These are phyloP conservation scores for Starmera caribaea DNA, from an alignment of 805 yeast species.

Conservation along the genomic window DNA sequence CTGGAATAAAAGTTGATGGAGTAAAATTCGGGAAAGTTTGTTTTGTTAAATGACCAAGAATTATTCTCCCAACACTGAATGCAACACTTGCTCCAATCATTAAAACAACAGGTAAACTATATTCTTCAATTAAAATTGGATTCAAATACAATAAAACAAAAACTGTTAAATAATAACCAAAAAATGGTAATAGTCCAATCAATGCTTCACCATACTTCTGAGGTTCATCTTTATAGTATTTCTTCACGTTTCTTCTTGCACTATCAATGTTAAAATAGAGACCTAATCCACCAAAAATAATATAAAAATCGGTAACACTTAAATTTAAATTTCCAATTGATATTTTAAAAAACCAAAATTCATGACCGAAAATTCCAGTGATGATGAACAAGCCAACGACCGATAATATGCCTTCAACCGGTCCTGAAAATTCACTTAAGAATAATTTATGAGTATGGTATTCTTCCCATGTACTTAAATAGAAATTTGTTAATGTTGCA, in stretches of 20 bases:
- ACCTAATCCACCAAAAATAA: constrained; percentile 42
- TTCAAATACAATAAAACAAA: constrained; percentile 35
- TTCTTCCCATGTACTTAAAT: constrained; percentile 92
- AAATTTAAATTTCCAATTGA: constrained; percentile 31
- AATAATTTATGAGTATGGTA: constrained; percentile 79
- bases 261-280: constrained; percentile 56
- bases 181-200: constrained; percentile 59
- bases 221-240: constrained; percentile 26
- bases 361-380: constrained; percentile 66
- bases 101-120: constrained; percentile 47
- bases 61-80: constrained; percentile 83
- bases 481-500: constrained; percentile 72
- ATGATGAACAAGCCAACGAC: constrained; percentile 42
- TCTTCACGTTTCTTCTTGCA: constrained; percentile 53
- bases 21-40: constrained; percentile 70
- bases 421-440: constrained; percentile 78
- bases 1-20: constrained; percentile 61
- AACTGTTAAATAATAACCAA: constrained; percentile 38
- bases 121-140: constrained; percentile 31
- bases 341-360: constrained; percentile 38
- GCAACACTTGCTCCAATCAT: constrained; percentile 74
- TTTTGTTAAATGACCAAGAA: constrained; percentile 73
- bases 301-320: constrained; percentile 16
- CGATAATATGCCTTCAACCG: constrained; percentile 85
- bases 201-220: constrained; percentile 28